Evolutionary conservation across 2,329 filamentous ascomycete species (phyloP), one percentile per base, ranked within the genome.

Genomic region (Kalaharituber pfeilii): DNA sequence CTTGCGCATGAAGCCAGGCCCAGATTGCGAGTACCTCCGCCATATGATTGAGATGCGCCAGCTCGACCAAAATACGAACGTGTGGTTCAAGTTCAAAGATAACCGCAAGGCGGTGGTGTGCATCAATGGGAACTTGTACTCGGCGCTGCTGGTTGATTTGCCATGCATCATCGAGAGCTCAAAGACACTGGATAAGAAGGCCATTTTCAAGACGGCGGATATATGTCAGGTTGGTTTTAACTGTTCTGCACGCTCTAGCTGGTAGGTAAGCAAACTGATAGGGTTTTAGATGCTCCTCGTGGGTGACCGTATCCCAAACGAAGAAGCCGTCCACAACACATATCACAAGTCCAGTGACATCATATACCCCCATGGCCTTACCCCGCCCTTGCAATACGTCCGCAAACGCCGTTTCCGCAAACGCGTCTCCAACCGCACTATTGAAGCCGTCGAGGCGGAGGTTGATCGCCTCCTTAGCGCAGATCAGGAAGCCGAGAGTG

Each of bases 1-100:
- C 7, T 69, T 98, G 57, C 84, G 91, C 56, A 94, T 95, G 84
- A 68, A 80, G 53, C 85, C 87, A 0, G 88, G 87, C 0, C 79
- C 84, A 27, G 84, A 95, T 68, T 85, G 84, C 66, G 85, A 95
- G 24, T 87, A 89, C 64, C 71, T 98, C 25, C 77, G 81, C 36
- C 76, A 81, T 57, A 80, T 81, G 22, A 81, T 96, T 61, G 75
- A 81, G 18, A 84, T 78, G 57, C 81, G 95, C 52, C 87, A 89
- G 13, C 62, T 81, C 20, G 75, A 77, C 15, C 70, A 73, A 50
- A 69, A 70, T 24, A 82, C 84, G 0, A 85, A 94, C 60, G 76
- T 96, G 5, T 74, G 75, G 30, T 76, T 98, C 63, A 84, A 83
- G 59, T 93, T 94, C 66, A 76, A 94, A 49, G 80, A 84, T 61